These are phyloP conservation scores for Tolypocladium sp. DNA, from an alignment of 2,329 filamentous ascomycete species.

Conservation along the genomic window DNA sequence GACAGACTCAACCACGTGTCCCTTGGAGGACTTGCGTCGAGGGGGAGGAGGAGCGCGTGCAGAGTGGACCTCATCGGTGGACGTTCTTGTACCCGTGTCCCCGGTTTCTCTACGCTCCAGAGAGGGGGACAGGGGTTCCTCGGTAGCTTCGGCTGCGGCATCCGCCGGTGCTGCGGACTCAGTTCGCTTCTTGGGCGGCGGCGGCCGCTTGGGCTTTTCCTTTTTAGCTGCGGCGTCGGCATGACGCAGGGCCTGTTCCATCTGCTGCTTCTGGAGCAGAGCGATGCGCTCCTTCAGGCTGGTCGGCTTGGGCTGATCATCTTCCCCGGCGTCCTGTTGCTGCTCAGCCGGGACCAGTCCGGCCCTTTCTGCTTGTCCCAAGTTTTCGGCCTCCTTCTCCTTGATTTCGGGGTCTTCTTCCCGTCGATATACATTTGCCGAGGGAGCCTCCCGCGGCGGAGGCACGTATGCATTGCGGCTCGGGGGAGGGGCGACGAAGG, in stretches of 20 bases:
- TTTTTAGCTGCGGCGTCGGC: slow-evolving; percentile 72
- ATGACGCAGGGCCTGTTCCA: slow-evolving; percentile 78
- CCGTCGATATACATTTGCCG: slow-evolving; percentile 69
- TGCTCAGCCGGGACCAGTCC: slow-evolving; percentile 41
- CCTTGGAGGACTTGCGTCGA: slow-evolving; percentile 45
- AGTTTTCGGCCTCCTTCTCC: slow-evolving; percentile 56
- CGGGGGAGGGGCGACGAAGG: slow-evolving; percentile 89
- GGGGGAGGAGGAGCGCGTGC: slow-evolving; percentile 29
- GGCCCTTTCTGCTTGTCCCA: slow-evolving; percentile 60
- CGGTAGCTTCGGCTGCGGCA: slow-evolving; percentile 17
- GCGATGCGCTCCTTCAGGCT: slow-evolving; percentile 95
- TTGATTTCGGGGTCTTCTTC: slow-evolving; percentile 75
- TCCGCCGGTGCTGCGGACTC: slow-evolving; percentile 30
- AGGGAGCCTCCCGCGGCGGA: slow-evolving; percentile 58
- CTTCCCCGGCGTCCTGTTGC: slow-evolving; percentile 44
- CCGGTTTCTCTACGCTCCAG: slow-evolving; percentile 39
- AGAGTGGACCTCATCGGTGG: slow-evolving; percentile 35
- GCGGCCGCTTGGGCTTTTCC: slow-evolving; percentile 72
- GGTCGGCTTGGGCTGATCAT: slow-evolving; percentile 83
- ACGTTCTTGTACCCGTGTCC: slow-evolving; percentile 38
- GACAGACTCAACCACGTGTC: slow-evolving; percentile 29
- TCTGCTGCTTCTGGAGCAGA: slow-evolving; percentile 83
- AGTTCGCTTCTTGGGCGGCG: slow-evolving; percentile 56
- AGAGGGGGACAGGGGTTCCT: slow-evolving; percentile 16
- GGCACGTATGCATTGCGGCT: slow-evolving; percentile 88